Evolutionary conservation across 306 rosid species (phyloP), one percentile per base, ranked within the genome.

Genomic region (Citrullus colocynthis): DNA sequence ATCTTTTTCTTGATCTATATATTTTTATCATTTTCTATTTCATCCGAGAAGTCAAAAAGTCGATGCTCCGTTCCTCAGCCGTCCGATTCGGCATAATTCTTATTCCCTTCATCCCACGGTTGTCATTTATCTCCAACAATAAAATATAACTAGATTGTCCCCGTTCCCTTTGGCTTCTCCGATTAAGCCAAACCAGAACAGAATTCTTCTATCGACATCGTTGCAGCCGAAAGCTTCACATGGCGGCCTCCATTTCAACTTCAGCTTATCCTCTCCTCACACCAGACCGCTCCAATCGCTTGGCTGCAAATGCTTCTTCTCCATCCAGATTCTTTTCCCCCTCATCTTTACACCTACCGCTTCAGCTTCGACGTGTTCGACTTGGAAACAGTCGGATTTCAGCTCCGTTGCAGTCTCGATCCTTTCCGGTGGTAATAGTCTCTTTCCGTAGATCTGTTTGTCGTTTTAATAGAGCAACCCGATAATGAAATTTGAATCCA

Each of bases 231-330:
- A 75, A 70, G 84, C 30, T 60, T 32, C 82, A 18, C 57, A 93
- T 93, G 98, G 96, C 98, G 78, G 76, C 86, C 75, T 91, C 93
- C 34, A 62, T 90, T 44, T 82, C 97, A 21, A 64, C 90, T 1
- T 85, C 92, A 44, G 28, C 83, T 6, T 63, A 83, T 86, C 62
- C 80, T 79, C 80, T 82, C 34, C 64, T 89, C 28, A 65, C 79
- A 79, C 81, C 89, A 7, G 78, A 82, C 44, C 60, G 66, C 62
- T 85, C 87, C 74, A 66, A 76, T 55, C 88, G 82, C 59, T 34
- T 88, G 12, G 15, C 85, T 15, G 44, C 86, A 0, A 4, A 78
- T n/a, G 80, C 86, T 4, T 71, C 86, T 8, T 60, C 48, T 66
- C 75, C 84, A 4, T 48, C 82, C 1, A 85, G 62, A 0, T 83